These are phyloP conservation scores for Magnaporthales sp. DNA, from an alignment of 2,329 filamentous ascomycete genomes.

Conservation along the genomic window DNA sequence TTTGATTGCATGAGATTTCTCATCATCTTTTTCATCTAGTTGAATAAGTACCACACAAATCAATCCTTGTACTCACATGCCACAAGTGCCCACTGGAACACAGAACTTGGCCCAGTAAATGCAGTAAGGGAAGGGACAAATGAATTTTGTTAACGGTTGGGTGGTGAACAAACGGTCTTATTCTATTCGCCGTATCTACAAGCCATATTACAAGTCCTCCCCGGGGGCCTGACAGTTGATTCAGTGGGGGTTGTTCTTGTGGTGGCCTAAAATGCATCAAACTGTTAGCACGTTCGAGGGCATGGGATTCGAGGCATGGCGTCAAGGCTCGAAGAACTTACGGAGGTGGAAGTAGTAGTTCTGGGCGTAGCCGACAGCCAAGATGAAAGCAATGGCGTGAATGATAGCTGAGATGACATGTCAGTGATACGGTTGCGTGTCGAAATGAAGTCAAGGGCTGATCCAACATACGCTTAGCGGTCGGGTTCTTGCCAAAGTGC, in stretches of 20 bases:
- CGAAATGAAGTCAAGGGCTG: conserved; percentile 3
- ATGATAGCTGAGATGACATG: conserved; percentile 59
- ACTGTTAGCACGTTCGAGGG: not conserved
- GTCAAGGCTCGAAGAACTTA: conserved; percentile 41
- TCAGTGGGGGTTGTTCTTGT: conserved; percentile 99
- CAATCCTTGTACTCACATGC: not conserved
- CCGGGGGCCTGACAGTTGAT: conserved; percentile 8
- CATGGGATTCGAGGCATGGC: too few species aligned
- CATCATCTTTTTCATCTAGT: not conserved
- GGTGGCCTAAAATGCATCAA: conserved; percentile 62
- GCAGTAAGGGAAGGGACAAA: not conserved
- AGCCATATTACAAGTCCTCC: conserved; percentile 16
- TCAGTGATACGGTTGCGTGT: conserved; percentile 14
- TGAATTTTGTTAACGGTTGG: not conserved
- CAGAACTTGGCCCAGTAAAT: not conserved
- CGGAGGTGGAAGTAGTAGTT: conserved; percentile 99
- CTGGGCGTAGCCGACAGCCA: conserved; percentile 84
- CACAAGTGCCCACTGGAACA: not conserved
- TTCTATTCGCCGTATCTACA: conserved; percentile 33
- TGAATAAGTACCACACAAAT: not conserved
- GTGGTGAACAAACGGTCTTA: not conserved
- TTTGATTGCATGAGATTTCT: not conserved
- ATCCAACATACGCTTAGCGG: conserved; percentile 66
- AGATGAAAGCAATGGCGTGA: conserved; percentile 71
- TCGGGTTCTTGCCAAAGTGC: conserved; percentile 94